Evolutionary conservation across 805 yeast genomes (phyloP), one percentile per base, ranked within the genome.

Genomic region (Yarrowia sp.): DNA sequence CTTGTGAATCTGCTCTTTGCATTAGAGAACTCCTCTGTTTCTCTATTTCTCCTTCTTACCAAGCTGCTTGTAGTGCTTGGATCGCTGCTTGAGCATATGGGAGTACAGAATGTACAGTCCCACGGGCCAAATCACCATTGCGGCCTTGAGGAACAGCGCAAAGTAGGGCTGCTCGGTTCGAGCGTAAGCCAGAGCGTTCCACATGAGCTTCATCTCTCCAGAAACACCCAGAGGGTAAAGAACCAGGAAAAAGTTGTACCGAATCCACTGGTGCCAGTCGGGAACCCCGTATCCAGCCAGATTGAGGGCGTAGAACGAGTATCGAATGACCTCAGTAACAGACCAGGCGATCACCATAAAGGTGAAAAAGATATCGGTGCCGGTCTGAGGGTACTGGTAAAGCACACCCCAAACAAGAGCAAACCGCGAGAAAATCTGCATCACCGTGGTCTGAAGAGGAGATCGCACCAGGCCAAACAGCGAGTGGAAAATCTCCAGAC

Each of bases 141-240:
- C 79, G 1, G 75, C 79, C 64, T 85, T 79, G 69, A 92, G 79
- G 65, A 84, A 75, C 73, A 81, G 80, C 45, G 85, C 82, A 76
- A 84, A 86, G 76, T 80, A 36, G 71, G 81, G 53, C 69, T 68
- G 73, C 61, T 78, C 81, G 57, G 64, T 67, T 58, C 70, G 66
- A n/a, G 97, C 96, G 55, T 83, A 84, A n/a, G 81, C 82, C 61
- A 93, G 79, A 0, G 97, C 86, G 65, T 85, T 76, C 76, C 84
- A 87, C 66, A 90, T 81, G 77, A 91, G 84, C 39, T 80, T 72
- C 66, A 89, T 80, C 75, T 95, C 99, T 67, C 93, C 85, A 1
- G 89, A 83, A n/a, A 92, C 97, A 2, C 99, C 99, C 18, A 88
- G 75, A 17, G 99, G 99, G 73, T 95, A 95, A 68, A 95, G 79